Evolutionary conservation across 805 yeast genomes (phyloP), one percentile per base, ranked within the genome.

Genomic region (Zygosaccharomyces siamensis): DNA sequence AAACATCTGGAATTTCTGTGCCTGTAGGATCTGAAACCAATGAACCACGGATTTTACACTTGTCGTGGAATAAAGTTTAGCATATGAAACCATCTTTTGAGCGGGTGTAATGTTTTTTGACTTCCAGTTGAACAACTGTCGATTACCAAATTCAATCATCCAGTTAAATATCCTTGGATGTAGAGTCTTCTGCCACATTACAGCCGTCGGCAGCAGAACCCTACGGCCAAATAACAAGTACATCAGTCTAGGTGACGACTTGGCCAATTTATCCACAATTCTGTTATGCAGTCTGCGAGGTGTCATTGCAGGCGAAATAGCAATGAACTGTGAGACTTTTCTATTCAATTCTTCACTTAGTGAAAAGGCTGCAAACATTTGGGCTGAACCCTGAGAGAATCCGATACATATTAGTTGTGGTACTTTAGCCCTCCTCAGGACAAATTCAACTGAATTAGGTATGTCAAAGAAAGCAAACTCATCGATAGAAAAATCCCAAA

Each of bases 311-410:
- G 98, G 98, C 0, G 96, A 87, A 39, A 90, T 77, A 1, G 96
- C 97, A 48, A 90, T 79, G 53, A 90, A 84, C 45, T 66, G 67
- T 12, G 73, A 69, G 37, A 81, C 71, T 54, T 77, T 76, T 7
- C 66, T 56, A 64, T 86, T 87, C 48, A 90, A 72, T 2, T 74
- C 72, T 6, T 84, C 81, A 60, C 82, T 80, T 14, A 83, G 59
- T 0, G 93, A 78, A 20, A 89, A 70, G 8, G 95, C 76, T 0
- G 96, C 97, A 65, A 90, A 83, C 37, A 89, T 89, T 66, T 92
- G 97, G 1, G 97, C 95, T 0, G 95, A 82, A 18, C 98, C 98
- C 66, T 90, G 98, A 23, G 90, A 82, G 61, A 92, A 92, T 1
- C 97, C 98, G 54, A 92, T 76, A 61, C 89, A 90, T 0, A 81